Evolutionary conservation across 163 green algal species (phyloP), one percentile per base, ranked within the genome.

Genomic region (Coccomyxa subellipsoidea): DNA sequence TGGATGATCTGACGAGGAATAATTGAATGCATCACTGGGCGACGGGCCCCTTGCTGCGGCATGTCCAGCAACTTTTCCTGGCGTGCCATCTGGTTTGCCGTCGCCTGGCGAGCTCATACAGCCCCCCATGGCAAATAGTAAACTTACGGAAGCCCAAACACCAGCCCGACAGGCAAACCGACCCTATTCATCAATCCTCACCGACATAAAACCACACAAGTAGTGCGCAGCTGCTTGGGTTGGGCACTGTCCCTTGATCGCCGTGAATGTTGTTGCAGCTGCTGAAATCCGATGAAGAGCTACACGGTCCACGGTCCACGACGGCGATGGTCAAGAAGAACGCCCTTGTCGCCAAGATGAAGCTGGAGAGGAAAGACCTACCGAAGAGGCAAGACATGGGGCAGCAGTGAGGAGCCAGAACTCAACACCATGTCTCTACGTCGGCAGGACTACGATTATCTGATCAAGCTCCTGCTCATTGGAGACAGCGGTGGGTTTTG

Each of bases 391-490:
- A 18, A 66, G 47, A 66, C 47, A 73, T 73, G 66, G 27, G 29
- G 4, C 66, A 73, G 66, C 32, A 12, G 21, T 36, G 6, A 73
- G 1, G 27, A 36, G 29, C 66, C n/a, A 73, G 66, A 10, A 59
- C 15, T 59, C 47, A 59, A 36, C 66, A 73, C 10, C 32, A 83
- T 83, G 79, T 37, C 79, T 10, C 7, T 69, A 27, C 54, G 76
- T 66, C 36, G 77, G 34, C 82, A 92, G 69, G 95, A 98, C 77
- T 99, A 96, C 85, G 96, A 99, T 83, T 94, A 95, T 70, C 88
- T 99, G 0, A 95, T 99, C 80, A 99, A 99, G 85, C 90, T 99
- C 27, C 89, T 99, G 76, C 87, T 99, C 0, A 98, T 99, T 76
- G 97, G 97, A 0, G 97, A 99, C 83, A 97, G 92, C 79, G 96